These are phyloP conservation scores for Pseudogymnoascus sp. DNA, from an alignment of 2,329 filamentous ascomycete genomes.

Conservation along the genomic window DNA sequence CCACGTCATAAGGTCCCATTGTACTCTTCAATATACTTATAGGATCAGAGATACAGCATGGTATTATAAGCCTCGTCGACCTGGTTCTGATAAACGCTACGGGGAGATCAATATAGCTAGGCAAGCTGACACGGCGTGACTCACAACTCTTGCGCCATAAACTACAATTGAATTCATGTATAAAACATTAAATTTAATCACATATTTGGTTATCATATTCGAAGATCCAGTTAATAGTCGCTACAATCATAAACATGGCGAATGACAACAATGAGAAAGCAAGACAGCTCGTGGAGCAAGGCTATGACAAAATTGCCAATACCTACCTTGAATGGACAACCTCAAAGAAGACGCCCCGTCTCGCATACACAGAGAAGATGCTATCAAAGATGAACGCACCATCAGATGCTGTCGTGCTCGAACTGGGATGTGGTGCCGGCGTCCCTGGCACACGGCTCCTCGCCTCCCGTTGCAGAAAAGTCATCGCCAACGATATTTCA, in stretches of 20 bases:
- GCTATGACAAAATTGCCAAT: constrained; percentile 5
- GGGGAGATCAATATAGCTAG: background rate
- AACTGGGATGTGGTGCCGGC: constrained; percentile 8
- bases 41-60: background rate
- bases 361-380: constrained; percentile 10
- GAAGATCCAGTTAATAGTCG: background rate
- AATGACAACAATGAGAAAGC: background rate
- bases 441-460: constrained; percentile 9
- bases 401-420: constrained; percentile 1
- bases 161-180: background rate
- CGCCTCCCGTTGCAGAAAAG: constrained; percentile 1
- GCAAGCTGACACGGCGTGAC: constrained; percentile 1
- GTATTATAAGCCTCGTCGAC: background rate
- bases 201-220: background rate
- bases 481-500: constrained; percentile 11
- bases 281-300: constrained; percentile 3
- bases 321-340: constrained; percentile 6
- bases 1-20: background rate
- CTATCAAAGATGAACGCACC: constrained; percentile 8
- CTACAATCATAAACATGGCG: background rate
- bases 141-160: background rate
- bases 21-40: background rate
- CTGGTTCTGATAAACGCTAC: background rate
- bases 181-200: background rate
- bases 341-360: constrained; percentile 6